Evolutionary conservation across 1,284 basidiomycete genomes (phyloP).

Genomic region (Pseudomicrostroma phylloplanum): DNA sequence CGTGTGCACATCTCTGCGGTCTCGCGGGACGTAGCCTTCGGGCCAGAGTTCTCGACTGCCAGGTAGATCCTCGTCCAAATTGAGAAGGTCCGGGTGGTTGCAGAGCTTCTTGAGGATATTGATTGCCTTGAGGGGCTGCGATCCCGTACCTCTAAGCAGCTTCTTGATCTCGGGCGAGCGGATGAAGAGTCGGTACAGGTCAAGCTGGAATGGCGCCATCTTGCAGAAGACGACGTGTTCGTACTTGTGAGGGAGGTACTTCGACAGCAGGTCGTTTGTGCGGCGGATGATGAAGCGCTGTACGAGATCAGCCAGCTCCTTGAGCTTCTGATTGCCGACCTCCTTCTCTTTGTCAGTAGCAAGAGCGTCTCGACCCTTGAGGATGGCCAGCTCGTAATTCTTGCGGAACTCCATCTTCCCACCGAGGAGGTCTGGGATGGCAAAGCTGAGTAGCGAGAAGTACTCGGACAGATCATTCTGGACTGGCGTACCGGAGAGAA

Average conservation of each 20-base stretch:
- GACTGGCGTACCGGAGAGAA: conserved; percentile 92
- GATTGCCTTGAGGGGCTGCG: conserved; percentile 95
- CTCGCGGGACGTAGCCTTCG: conserved; percentile 64
- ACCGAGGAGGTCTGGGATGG: conserved; percentile 91
- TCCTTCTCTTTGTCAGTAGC: conserved; percentile 77
- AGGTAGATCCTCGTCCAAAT: conserved; percentile 76
- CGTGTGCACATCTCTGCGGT: conserved; percentile 38
- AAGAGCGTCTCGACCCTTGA: conserved; percentile 84
- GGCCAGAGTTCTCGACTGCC: conserved; percentile 81
- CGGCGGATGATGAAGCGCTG: conserved; percentile 95
- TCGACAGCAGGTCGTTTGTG: conserved; percentile 93
- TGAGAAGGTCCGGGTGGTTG: conserved; percentile 90
- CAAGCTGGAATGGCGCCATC: conserved; percentile 78
- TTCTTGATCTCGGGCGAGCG: conserved; percentile 89
- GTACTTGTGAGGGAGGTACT: conserved; percentile 97
- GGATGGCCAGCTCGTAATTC: conserved; percentile 90
- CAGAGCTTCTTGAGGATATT: conserved; percentile 94
- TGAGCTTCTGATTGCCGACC: conserved; percentile 80
- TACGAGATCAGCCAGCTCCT: conserved; percentile 82
- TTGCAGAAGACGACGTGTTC: conserved; percentile 97
- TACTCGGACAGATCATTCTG: conserved; percentile 97
- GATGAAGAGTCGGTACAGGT: conserved; percentile 87
- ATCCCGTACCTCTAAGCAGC: conserved; percentile 78
- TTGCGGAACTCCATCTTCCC: conserved; percentile 87
- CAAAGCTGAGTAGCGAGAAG: conserved; percentile 91